Evolutionary conservation across 352 stramenopile genomes (phyloP), one percentile per base, ranked within the genome.

Genomic region (Phytophthora tubulina): DNA sequence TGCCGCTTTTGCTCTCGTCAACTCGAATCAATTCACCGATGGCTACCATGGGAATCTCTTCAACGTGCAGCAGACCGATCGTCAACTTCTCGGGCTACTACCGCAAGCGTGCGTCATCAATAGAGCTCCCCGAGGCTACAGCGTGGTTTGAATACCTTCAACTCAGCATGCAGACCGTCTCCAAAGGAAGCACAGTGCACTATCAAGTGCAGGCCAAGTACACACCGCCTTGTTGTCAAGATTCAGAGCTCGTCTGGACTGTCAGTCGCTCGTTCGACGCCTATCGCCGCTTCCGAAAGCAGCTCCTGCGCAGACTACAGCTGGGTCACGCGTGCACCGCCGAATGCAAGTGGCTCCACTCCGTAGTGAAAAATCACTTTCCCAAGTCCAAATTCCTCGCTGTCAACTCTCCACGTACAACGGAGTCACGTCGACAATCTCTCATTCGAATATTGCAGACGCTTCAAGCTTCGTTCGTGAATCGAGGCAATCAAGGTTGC

Each of bases 211-310:
- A 58, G 17, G 75, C 75, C 39, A 76, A 45, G 48, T 81, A 79
- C 54, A 51, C 55, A 31, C 63, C 53, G 0, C 60, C 60, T 32
- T 55, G 30, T 45, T 63, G 33, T n/a, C 50, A 66, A 35, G 56
- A 69, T 38, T 38, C 50, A 42, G 60, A 57, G 50, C 41, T 79
- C 66, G 45, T 35, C 27, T 86, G 64, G 76, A 72, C 57, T 46
- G 74, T 77, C 10, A 42, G 53, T 32, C 56, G 63, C 21, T 57
- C 71, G 4, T 87, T 84, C 32, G 72, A 89, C 3, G 81, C 76
- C 32, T 89, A 82, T 42, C 68, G 72, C 10, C 64, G 63, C 31
- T 85, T 91, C 53, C 84, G 85, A 41, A 75, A 78, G 41, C 71
- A 76, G 27, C 31, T 82, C 15, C 7, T 79, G 33, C 50, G 44